phyloP scores from a whole-genome alignment of 1,139 yeast species.

The Geotrichum citri-aurantii region DNA sequence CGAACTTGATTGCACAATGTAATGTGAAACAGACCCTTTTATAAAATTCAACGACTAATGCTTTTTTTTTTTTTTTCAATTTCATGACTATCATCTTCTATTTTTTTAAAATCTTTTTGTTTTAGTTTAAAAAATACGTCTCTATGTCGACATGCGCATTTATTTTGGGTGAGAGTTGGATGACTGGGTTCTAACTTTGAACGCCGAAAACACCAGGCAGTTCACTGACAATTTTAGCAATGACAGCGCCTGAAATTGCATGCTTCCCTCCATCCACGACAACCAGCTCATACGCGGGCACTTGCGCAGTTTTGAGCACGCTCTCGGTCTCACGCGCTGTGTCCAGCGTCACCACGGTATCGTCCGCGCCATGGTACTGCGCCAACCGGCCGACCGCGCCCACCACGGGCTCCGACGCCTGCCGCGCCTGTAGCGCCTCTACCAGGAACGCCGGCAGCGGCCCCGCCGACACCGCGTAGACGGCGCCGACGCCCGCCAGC shows the following conservation, averaged over 20 bases:
- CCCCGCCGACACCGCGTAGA: background rate
- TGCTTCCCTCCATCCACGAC: slow-evolving; percentile 6
- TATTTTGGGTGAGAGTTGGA: too few species aligned
- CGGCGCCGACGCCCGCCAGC: background rate
- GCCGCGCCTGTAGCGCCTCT: background rate
- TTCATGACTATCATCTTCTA: too few species aligned
- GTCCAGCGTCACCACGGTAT: background rate
- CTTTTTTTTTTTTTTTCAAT: too few species aligned
- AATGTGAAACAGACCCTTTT: too few species aligned
- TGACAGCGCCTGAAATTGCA: background rate
- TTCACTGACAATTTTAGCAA: background rate
- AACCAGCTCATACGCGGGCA: background rate
- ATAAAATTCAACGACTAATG: too few species aligned
- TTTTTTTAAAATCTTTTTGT: background rate
- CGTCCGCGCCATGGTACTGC: slow-evolving; percentile 8
- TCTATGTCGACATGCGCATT: too few species aligned
- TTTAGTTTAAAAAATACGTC: too few species aligned
- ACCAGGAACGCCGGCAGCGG: background rate
- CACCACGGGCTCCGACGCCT: too few species aligned
- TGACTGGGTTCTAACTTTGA: background rate
- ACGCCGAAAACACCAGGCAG: slow-evolving; percentile 9
- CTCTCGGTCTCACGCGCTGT: background rate
- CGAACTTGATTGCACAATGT: background rate
- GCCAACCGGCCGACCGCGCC: background rate
- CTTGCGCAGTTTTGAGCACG: background rate